These are phyloP conservation scores for Albifimbria verrucaria DNA, from an alignment of 2,329 filamentous ascomycete species.

Conservation along the genomic window DNA sequence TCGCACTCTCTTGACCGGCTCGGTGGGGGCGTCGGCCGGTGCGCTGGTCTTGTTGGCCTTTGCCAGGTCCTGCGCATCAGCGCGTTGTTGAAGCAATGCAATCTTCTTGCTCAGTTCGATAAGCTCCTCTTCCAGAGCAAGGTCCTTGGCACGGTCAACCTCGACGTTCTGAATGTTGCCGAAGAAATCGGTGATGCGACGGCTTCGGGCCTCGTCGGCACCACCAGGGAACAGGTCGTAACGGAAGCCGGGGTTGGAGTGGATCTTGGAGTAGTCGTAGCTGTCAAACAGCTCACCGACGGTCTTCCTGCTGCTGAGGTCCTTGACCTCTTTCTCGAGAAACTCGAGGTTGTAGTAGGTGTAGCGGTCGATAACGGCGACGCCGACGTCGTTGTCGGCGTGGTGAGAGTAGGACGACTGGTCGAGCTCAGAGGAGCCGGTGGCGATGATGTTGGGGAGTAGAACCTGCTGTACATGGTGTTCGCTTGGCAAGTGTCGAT, in stretches of 20 bases:
- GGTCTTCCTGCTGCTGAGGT: slow-evolving; percentile 82
- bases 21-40: slow-evolving; percentile 24
- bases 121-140: slow-evolving; percentile 68
- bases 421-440: slow-evolving; percentile 92
- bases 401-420: slow-evolving; percentile 97
- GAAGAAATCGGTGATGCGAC: slow-evolving; percentile 93
- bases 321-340: slow-evolving; percentile 83
- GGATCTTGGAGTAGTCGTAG: slow-evolving; percentile 92
- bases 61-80: slow-evolving; percentile 40
- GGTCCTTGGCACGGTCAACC: slow-evolving; percentile 63
- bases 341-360: slow-evolving; percentile 99
- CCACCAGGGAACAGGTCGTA: slow-evolving; percentile 95
- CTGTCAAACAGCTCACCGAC: slow-evolving; percentile 94
- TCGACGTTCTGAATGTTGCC: slow-evolving; percentile 98
- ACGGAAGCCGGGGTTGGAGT: slow-evolving; percentile 84
- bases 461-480: slow-evolving; percentile 98
- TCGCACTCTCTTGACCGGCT: slow-evolving; percentile 25
- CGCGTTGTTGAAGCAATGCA: slow-evolving; percentile 47
- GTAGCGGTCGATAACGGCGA: slow-evolving; percentile 97
- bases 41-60: slow-evolving; percentile 21
- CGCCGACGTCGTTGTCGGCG: slow-evolving; percentile 95
- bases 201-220: slow-evolving; percentile 69
- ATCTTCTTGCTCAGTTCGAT: slow-evolving; percentile 70
- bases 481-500: slow-evolving; percentile 99
- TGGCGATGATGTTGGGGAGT: slow-evolving; percentile 98